Evolutionary conservation across 352 stramenopile species (phyloP), one percentile per base, ranked within the genome.

Genomic region (Pythium brassicae): DNA sequence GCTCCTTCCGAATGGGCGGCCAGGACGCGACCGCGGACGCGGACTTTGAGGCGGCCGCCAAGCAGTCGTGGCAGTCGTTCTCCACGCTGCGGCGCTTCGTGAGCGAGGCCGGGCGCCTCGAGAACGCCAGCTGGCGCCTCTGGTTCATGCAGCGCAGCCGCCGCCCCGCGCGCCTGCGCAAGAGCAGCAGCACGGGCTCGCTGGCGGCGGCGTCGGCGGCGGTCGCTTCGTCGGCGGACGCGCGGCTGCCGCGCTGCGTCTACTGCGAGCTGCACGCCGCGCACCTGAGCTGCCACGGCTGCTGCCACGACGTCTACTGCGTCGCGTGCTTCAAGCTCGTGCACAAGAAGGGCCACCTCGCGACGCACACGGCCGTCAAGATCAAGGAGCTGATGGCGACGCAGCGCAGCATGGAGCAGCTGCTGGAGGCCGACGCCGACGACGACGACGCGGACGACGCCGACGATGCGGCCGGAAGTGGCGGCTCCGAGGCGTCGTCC

Each of bases 11-110:
- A 42, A 44, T 44, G 39, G 39, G 39, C 6, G 40, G 12, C 23
- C 40, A 63, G 22, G 62, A 79, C 57, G 71, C 76, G 23, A 66
- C 73, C 22, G 59, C 35, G 47, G n/a, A n/a, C n/a, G 5, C 58
- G 20, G 74, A 72, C 69, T 88, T 90, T 54, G 80, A 90, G 53
- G 65, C 81, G 29, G 72, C 77, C 9, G 80, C 78, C 49, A 88
- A 88, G 65, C 84, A 91, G 77, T 89, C 79, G 22, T 94, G 84
- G 84, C 84, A 94, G 71, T 89, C 77, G 42, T 92, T 94, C 67
- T 90, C 76, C 47, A 94, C 84, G 51, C 89, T 94, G 81, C 82
- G 81, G 66, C 80, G 83, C 61, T 94, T 94, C 61, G 74, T 94
- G 62, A 77, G 76, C 64, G 85, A 94, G 61, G 82, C 81, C 35